Base-by-base conservation (phyloP, 371 early-diverging fungal species). In the Rhizopus microsporus region DNA sequence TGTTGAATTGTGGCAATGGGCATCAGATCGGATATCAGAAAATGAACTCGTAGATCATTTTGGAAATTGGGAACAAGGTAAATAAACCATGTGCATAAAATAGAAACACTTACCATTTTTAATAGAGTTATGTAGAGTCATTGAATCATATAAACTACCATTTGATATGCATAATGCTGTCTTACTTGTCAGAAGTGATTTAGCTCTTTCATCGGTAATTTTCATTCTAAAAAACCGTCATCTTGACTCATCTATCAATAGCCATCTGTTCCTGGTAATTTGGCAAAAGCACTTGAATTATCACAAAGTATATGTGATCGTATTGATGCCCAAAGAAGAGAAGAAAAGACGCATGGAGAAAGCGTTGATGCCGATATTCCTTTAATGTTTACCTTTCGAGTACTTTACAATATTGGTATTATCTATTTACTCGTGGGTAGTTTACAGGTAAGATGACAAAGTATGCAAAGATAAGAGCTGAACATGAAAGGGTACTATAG, bases 381-480 rank as follows among this genome's bases (percentile, higher is more conserved):
- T 7, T 78, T 78, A 51, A 78, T 78, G 78, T 73, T 78, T 65
- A 75, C 78, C 7, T 78, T 78, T 50, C 72, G 78, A 7, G 75
- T 78, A 7, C 50, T 78, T 33, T 78, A 78, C 59, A 78, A 72
- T 37, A 78, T 78, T 58, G 71, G 73, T 7, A 67, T 78, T 9
- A 78, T 74, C 23, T 78, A 78, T 62, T 56, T 77, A 29, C 67
- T 77, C 13, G 78, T 77, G 16, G 78, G 78, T 5, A 77, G 75
- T 57, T 52, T 77, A 49, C 75, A 77, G 69, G 77, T 73, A 73
- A 50, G 23, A 31, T 59, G 23, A 30, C 9, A 23, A 38, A 2
- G 13, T n/a, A 32, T 42, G 12, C n/a, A 13, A 33, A n/a, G 16
- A 45, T 13, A 46, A 46, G 9, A 46, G 15, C 8, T 9, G 17